These are phyloP conservation scores for Annulohypoxylon moriforme DNA, from an alignment of 495 filamentous ascomycete genomes.

Conservation along the genomic window DNA sequence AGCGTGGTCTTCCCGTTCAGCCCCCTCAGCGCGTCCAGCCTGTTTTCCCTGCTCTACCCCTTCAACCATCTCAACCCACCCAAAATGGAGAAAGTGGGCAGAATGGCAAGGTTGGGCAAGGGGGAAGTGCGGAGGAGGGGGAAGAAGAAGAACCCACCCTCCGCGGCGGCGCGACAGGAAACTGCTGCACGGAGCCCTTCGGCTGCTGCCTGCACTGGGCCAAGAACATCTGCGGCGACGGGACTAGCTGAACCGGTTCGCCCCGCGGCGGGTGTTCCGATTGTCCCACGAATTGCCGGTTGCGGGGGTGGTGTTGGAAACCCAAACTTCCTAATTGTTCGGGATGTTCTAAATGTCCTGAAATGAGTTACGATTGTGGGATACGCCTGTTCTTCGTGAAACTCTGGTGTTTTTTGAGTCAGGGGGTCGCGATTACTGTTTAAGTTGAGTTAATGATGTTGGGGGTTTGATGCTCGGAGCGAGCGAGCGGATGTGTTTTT, in stretches of 20 bases:
- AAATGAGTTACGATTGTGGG: too few relatives aligned
- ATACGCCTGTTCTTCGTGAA: too few relatives aligned
- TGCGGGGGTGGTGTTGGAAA: not conserved
- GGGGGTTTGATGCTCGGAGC: too few relatives aligned
- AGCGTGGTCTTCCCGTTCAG: too few relatives aligned
- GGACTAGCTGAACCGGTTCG: not conserved
- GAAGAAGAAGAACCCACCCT: not conserved
- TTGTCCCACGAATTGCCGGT: not conserved
- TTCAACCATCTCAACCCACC: not conserved
- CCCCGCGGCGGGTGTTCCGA: not conserved
- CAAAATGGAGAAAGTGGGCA: not conserved
- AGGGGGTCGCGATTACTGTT: not conserved
- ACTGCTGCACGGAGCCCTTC: conserved; percentile 27
- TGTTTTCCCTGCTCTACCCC: too few relatives aligned
- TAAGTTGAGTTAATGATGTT: too few relatives aligned
- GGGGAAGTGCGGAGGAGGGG: not conserved
- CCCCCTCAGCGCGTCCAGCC: too few relatives aligned
- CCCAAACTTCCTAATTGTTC: not conserved
- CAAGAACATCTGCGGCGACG: conserved; percentile 13
- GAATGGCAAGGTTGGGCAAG: not conserved
- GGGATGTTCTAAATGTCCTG: not conserved
- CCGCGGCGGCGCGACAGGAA: conserved; percentile 17
- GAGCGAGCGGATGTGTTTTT: too few relatives aligned
- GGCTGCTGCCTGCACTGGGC: conserved; percentile 22
- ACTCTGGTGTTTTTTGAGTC: not conserved